These are phyloP conservation scores for Penicillium flavigenum DNA, from an alignment of 495 filamentous ascomycete genomes.

Conservation along the genomic window DNA sequence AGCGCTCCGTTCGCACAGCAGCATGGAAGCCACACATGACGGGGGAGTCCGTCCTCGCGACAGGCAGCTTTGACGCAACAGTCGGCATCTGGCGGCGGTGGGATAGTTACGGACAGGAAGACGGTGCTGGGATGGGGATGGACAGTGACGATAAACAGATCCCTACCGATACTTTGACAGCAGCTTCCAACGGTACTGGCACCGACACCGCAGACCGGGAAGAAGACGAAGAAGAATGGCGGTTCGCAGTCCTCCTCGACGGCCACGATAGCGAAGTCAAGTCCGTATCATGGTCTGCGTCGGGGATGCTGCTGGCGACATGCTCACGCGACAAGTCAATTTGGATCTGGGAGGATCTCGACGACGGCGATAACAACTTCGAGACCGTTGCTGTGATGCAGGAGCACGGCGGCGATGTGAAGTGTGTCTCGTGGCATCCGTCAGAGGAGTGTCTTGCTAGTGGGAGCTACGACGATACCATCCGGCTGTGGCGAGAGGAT, in stretches of 20 bases:
- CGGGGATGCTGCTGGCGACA: slow-evolving; percentile 79
- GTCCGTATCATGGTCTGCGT: slow-evolving; percentile 73
- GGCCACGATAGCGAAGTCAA: slow-evolving; percentile 96
- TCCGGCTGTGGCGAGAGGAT: slow-evolving; percentile 87
- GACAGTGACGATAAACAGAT: neutral
- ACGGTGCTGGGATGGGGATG: slow-evolving; percentile 27
- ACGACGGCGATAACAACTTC: slow-evolving; percentile 82
- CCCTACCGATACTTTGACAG: slow-evolving; percentile 23
- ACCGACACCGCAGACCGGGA: slow-evolving; percentile 13
- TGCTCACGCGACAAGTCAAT: slow-evolving; percentile 90
- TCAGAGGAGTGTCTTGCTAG: slow-evolving; percentile 77
- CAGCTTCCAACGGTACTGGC: slow-evolving; percentile 6
- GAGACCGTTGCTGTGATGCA: slow-evolving; percentile 93
- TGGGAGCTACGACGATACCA: slow-evolving; percentile 87
- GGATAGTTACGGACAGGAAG: slow-evolving; percentile 45
- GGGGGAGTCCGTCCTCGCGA: slow-evolving; percentile 75
- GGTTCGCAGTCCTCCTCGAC: slow-evolving; percentile 81
- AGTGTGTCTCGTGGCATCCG: slow-evolving; percentile 88
- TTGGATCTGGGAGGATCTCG: slow-evolving; percentile 98
- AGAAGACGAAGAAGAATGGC: slow-evolving; percentile 79
- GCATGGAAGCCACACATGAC: slow-evolving; percentile 78
- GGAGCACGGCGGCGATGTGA: slow-evolving; percentile 94
- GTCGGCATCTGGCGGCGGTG: slow-evolving; percentile 82
- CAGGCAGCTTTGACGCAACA: slow-evolving; percentile 85
- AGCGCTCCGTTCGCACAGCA: slow-evolving; percentile 73